phyloP scores from a whole-genome alignment of 2,329 filamentous ascomycete species.

The Cordyceps militaris region DNA sequence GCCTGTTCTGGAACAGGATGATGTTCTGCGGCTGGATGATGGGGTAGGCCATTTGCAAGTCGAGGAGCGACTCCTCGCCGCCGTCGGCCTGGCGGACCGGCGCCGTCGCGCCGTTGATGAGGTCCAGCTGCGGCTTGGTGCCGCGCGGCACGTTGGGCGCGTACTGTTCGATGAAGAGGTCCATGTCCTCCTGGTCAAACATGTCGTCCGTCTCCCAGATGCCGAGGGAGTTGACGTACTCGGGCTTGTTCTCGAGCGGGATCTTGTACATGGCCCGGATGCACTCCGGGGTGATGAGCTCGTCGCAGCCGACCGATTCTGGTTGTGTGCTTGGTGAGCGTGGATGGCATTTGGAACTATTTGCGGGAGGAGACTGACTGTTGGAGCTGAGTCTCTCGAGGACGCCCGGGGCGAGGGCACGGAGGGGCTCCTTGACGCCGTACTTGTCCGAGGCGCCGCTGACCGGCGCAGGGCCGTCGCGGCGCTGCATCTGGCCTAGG shows the following conservation, averaged over 20 bases:
- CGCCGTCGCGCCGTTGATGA: constrained; percentile 15
- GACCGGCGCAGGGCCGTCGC: background rate
- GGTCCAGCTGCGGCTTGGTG: constrained; percentile 13
- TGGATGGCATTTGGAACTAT: background rate
- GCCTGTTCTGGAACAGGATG: constrained; percentile 27
- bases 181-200: constrained; percentile 41
- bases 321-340: background rate
- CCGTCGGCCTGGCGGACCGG: constrained; percentile 13
- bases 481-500: constrained; percentile 22
- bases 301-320: constrained; percentile 33
- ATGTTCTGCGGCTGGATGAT: constrained; percentile 45
- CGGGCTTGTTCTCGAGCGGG: constrained; percentile 25
- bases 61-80: constrained; percentile 38
- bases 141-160: constrained; percentile 14
- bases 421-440: constrained; percentile 5
- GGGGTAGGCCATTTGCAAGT: constrained; percentile 42
- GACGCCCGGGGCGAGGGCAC: background rate
- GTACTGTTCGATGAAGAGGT: constrained; percentile 41
- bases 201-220: constrained; percentile 48
- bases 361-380: background rate
- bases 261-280: constrained; percentile 41
- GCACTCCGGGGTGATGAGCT: constrained; percentile 51
- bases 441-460: constrained; percentile 3
- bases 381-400: constrained; percentile 6
- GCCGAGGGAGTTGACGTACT: constrained; percentile 37